Conservation (phyloP, 805 yeast species). For the Spathaspora hagerdaliae region DNA sequence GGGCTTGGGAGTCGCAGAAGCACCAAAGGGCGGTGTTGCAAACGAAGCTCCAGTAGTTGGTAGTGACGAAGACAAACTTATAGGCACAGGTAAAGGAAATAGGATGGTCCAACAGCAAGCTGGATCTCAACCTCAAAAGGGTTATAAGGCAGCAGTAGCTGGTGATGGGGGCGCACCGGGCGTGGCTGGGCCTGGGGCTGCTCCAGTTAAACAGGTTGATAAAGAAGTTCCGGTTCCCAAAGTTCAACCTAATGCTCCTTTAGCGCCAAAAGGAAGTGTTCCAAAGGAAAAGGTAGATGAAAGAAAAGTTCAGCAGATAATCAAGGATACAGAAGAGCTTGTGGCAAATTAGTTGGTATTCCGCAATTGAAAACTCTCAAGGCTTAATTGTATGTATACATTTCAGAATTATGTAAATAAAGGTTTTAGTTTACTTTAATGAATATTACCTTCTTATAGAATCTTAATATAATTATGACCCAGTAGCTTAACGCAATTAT, state of each 20-base stretch:
- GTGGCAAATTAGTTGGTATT: too few relatives aligned
- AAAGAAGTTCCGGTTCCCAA: not conserved
- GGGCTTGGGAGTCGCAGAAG: conserved; percentile 38
- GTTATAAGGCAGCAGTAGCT: conserved; percentile 1
- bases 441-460: too few relatives aligned
- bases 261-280: not conserved
- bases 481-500: too few relatives aligned
- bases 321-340: conserved; percentile 1
- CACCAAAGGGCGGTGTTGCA: conserved; percentile 45
- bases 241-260: not conserved
- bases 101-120: conserved; percentile 5
- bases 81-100: conserved; percentile 17
- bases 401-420: too few relatives aligned
- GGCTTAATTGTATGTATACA: too few relatives aligned
- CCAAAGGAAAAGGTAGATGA: conserved; percentile 1
- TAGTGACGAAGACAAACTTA: conserved; percentile 29
- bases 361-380: too few relatives aligned
- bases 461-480: too few relatives aligned
- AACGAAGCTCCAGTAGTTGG: conserved; percentile 43
- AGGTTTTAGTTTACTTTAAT: too few relatives aligned
- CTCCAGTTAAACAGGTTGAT: not conserved
- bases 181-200: not conserved
- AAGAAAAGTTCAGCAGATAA: conserved; percentile 5
- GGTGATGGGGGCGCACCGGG: conserved; percentile 1
- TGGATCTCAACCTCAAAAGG: conserved; percentile 2